Percentiles rank a stretch among this genome's conserved stretches.
Evolutionary conservation across 2,329 filamentous ascomycete genomes (phyloP).

Genomic region (Talaromyces albobiverticillius): DNA sequence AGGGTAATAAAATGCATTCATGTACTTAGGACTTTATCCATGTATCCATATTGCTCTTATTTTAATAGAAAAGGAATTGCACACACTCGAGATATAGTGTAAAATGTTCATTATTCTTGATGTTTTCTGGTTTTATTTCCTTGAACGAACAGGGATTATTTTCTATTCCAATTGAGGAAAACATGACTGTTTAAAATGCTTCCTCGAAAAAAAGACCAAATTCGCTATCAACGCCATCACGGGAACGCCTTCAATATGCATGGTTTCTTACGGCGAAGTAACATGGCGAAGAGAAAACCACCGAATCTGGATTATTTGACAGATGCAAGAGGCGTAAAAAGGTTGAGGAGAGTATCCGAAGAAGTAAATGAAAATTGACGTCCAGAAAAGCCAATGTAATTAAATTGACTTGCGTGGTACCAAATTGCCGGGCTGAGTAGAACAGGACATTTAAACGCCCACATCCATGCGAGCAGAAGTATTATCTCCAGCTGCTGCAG

Average conservation of each 20-base stretch:
- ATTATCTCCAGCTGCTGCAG: conserved; percentile 26
- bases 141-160: conserved; percentile 3
- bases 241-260: conserved; percentile 14
- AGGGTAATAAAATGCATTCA: no score
- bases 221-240: conserved; percentile 11
- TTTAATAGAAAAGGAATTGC: neutral
- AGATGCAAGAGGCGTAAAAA: neutral
- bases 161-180: conserved; percentile 9
- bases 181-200: conserved; percentile 5
- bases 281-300: neutral
- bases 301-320: neutral
- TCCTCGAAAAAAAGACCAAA: conserved; percentile 5
- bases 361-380: neutral
- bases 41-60: neutral
- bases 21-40: no score
- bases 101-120: neutral
- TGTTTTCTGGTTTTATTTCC: neutral
- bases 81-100: neutral
- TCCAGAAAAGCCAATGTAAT: neutral
- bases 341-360: neutral
- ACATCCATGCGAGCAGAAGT: conserved; percentile 37
- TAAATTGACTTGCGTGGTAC: neutral
- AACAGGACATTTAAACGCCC: conserved; percentile 19
- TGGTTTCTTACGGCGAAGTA: neutral
- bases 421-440: neutral